A percentile compares a stretch with the other conserved stretches of the same genome.
Evolutionary conservation across 2,329 filamentous ascomycete species (phyloP).

Genomic region (Gyromitra esculenta): DNA sequence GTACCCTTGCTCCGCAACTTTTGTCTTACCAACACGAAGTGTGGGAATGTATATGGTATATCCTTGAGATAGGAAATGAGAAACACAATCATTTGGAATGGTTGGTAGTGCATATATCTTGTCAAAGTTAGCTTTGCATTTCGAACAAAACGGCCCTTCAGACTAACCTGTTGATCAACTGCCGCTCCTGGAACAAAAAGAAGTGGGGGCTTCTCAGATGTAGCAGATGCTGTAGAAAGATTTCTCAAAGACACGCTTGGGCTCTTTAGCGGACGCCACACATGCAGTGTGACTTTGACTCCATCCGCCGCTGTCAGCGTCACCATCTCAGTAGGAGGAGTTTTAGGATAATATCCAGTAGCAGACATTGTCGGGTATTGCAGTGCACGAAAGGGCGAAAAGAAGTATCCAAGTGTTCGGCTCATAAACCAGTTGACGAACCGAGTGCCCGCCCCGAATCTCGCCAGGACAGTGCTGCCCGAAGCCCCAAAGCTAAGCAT

Average conservation of each 20-base stretch:
- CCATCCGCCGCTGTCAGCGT: slow-evolving; percentile 67
- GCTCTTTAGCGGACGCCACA: slow-evolving; percentile 65
- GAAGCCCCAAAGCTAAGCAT: slow-evolving; percentile 64
- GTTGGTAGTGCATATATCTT: slow-evolving; percentile 70
- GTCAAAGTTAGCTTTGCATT: slow-evolving; percentile 3
- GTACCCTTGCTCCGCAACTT: slow-evolving; percentile 65
- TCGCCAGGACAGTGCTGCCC: slow-evolving; percentile 54
- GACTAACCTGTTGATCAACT: slow-evolving; percentile 67
- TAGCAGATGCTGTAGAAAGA: background rate
- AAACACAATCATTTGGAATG: slow-evolving; percentile 71
- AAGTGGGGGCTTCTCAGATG: slow-evolving; percentile 60
- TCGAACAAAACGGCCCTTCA: background rate
- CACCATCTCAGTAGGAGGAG: slow-evolving; percentile 62
- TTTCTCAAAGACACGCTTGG: background rate
- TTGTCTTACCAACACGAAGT: slow-evolving; percentile 68
- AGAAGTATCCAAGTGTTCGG: slow-evolving; percentile 66
- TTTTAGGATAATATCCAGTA: slow-evolving; percentile 64
- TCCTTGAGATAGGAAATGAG: slow-evolving; percentile 70
- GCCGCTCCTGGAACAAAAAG: slow-evolving; percentile 72
- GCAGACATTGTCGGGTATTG: slow-evolving; percentile 64
- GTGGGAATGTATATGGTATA: slow-evolving; percentile 70
- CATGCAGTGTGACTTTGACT: slow-evolving; percentile 66
- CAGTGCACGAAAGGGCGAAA: slow-evolving; percentile 67
- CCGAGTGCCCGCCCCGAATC: slow-evolving; percentile 16
- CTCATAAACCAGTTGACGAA: slow-evolving; percentile 69